Evolutionary conservation across 768 basidiomycete genomes (phyloP).

Genomic region (Exidia glandulosa): DNA sequence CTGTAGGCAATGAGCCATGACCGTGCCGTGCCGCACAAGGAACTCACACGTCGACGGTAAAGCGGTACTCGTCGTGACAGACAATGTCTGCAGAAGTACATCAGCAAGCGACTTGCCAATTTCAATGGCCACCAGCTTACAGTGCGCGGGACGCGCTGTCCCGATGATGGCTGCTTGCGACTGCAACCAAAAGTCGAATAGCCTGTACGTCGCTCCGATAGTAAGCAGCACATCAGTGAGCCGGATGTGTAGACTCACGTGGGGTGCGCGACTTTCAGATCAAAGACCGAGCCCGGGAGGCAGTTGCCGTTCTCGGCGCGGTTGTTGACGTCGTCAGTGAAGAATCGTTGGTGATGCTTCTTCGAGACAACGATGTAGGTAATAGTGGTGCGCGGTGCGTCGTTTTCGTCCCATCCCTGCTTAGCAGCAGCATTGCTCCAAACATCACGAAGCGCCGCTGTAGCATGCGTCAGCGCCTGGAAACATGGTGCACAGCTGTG

Average conservation of each 20-base stretch:
- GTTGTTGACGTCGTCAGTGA: conserved; percentile 3
- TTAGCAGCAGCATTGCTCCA: conserved; percentile 11
- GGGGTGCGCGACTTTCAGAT: conserved; percentile 28
- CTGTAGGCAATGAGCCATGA: conserved; percentile 15
- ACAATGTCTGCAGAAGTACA: conserved; percentile 52
- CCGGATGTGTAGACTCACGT: not conserved
- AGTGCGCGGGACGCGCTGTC: too few relatives aligned
- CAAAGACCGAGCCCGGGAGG: conserved; percentile 35
- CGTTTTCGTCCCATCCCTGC: not conserved
- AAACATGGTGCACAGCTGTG: too few relatives aligned
- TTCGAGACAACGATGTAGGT: conserved; percentile 56
- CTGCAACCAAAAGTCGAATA: conserved; percentile 44
- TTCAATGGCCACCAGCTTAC: too few relatives aligned
- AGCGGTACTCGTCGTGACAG: conserved; percentile 25
- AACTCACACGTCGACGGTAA: conserved; percentile 18
- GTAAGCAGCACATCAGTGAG: not conserved
- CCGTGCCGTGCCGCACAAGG: not conserved
- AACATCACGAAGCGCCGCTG: conserved; percentile 21
- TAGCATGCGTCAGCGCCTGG: too few relatives aligned
- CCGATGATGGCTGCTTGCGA: conserved; percentile 45
- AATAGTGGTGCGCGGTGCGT: conserved; percentile 23
- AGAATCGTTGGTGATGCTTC: conserved; percentile 4
- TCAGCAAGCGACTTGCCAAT: conserved; percentile 39
- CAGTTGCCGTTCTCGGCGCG: conserved; percentile 39
- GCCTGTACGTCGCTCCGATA: conserved; percentile 2